phyloP scores from a whole-genome alignment of 257 asterid species.

The Leptodermis oblonga region DNA sequence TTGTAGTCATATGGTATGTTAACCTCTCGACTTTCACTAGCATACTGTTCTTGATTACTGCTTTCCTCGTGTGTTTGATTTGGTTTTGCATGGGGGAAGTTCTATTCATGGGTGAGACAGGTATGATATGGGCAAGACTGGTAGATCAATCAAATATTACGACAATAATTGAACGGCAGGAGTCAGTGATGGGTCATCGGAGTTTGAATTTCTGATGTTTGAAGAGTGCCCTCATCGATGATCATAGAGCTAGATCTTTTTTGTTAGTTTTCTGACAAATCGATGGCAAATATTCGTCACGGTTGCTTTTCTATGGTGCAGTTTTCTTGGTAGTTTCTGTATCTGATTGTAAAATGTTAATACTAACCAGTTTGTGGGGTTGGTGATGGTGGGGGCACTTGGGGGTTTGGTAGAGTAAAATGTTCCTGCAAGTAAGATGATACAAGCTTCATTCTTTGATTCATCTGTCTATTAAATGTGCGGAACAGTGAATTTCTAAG shows the following conservation, averaged over 20 bases:
- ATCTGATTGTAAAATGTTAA: not conserved
- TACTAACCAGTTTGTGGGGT: not conserved
- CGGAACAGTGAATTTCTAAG: not conserved
- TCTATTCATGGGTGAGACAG: not conserved
- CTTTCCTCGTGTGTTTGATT: not conserved
- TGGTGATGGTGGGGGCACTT: not conserved
- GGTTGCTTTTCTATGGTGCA: not conserved
- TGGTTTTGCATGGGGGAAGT: not conserved
- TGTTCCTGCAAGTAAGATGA: too few relatives aligned
- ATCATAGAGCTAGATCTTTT: not conserved
- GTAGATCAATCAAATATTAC: not conserved
- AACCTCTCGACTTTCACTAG: not conserved
- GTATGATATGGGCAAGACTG: not conserved
- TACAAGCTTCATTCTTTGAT: not conserved
- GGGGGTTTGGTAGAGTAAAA: not conserved
- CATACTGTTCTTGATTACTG: not conserved
- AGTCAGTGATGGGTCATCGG: not conserved
- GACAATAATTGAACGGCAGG: not conserved
- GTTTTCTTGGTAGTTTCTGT: not conserved
- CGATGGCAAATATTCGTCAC: not conserved
- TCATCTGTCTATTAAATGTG: not conserved
- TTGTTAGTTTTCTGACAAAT: not conserved
- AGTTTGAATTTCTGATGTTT: not conserved
- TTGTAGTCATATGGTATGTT: slow-evolving; percentile 64
- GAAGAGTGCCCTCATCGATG: not conserved